Percentiles rank a stretch among this genome's conserved stretches.
Conservation (phyloP, 192 early-diverging fungal genomes). For the Funneliformis geosporum region DNA sequence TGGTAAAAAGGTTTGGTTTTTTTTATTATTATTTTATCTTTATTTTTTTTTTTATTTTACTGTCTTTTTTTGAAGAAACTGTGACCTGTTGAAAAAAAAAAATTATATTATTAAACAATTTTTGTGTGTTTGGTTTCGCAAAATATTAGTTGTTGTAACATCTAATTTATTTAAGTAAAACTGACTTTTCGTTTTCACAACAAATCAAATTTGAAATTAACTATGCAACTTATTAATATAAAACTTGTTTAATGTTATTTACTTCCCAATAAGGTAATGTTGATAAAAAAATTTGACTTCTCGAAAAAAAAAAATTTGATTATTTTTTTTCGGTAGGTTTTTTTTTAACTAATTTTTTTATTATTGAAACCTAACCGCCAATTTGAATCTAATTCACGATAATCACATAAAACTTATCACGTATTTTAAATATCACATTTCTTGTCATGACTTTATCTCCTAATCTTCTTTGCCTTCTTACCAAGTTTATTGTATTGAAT, state of each 20-base stretch:
- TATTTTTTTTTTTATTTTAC: not conserved
- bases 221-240: not conserved
- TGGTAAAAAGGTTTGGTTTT: not conserved
- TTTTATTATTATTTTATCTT: not conserved
- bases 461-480: constrained; percentile 11
- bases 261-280: not conserved
- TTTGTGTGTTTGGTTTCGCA: not conserved
- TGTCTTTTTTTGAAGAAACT: not conserved
- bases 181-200: not conserved
- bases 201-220: not conserved
- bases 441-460: not conserved
- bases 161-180: not conserved
- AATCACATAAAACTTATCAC: not conserved
- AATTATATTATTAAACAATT: not conserved
- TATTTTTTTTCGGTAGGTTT: no score
- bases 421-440: not conserved
- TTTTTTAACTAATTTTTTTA: no score
- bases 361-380: no score
- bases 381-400: not conserved
- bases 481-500: not conserved
- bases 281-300: not conserved
- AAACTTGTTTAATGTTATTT: not conserved
- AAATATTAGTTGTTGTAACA: not conserved
- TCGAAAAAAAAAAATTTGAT: no score
- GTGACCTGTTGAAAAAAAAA: not conserved